These are phyloP conservation scores for Coprinopsis marcescibilis DNA, from an alignment of 768 basidiomycete species.

Conservation along the genomic window DNA sequence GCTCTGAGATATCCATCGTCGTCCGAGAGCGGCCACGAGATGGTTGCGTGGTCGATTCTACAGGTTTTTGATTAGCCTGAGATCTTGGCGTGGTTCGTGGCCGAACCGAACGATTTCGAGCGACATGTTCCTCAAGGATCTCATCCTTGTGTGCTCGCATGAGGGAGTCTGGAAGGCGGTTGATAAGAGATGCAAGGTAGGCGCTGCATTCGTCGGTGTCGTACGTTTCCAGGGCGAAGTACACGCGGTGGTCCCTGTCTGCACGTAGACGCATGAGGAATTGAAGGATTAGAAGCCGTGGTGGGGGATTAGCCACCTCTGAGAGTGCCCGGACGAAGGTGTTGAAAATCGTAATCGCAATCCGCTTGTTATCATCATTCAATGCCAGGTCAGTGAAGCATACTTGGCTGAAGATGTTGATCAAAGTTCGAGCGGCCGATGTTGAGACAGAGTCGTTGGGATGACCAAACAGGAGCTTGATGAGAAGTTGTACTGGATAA, in stretches of 20 bases:
- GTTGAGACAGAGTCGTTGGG: slow-evolving; percentile 1
- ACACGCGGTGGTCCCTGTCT: slow-evolving; percentile 85
- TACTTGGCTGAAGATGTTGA: slow-evolving; percentile 64
- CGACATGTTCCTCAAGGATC: slow-evolving; percentile 17
- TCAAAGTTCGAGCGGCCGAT: slow-evolving; percentile 52
- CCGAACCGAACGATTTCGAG: slow-evolving; percentile 40
- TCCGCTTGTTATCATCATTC: slow-evolving; percentile 36
- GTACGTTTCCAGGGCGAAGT: slow-evolving; percentile 48
- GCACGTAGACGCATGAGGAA: slow-evolving; percentile 87
- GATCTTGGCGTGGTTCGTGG: slow-evolving; percentile 34
- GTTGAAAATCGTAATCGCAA: slow-evolving; percentile 51
- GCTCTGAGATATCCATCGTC: not conserved
- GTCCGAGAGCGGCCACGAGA: not conserved
- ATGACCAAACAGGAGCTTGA: slow-evolving; percentile 38
- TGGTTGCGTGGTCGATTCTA: not conserved
- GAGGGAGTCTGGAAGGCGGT: slow-evolving; percentile 31
- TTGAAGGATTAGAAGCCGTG: slow-evolving; percentile 69
- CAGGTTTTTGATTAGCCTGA: not conserved
- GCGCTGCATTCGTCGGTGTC: slow-evolving; percentile 54
- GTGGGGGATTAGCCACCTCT: slow-evolving; percentile 45
- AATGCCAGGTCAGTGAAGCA: slow-evolving; percentile 62
- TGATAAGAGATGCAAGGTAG: slow-evolving; percentile 59
- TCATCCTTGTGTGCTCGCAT: slow-evolving; percentile 13
- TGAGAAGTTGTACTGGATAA: slow-evolving; percentile 57
- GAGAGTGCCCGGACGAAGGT: slow-evolving; percentile 43